phyloP scores from a whole-genome alignment of 1,284 basidiomycete genomes.

The Heterobasidion annosum region DNA sequence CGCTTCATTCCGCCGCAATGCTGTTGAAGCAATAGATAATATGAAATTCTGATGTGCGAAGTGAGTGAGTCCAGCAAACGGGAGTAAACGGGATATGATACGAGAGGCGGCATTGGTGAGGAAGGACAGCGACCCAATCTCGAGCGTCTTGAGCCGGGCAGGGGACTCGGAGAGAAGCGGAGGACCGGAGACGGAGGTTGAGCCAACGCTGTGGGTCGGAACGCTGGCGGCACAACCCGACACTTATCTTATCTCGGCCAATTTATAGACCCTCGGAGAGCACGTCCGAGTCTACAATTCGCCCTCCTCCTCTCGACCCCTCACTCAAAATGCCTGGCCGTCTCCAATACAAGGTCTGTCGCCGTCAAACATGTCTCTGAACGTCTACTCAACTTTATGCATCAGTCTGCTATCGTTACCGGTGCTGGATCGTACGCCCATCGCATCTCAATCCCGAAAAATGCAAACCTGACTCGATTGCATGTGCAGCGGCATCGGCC shows the following conservation, averaged over 20 bases:
- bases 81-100: too few relatives aligned
- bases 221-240: background rate
- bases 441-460: conserved; percentile 1
- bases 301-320: background rate
- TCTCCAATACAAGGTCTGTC: conserved; percentile 56
- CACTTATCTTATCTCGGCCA: background rate
- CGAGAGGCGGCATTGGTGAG: too few relatives aligned
- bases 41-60: too few relatives aligned
- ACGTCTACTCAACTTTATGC: conserved; percentile 6
- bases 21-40: too few relatives aligned
- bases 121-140: too few relatives aligned
- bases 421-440: conserved; percentile 75
- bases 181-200: background rate
- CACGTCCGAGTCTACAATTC: background rate
- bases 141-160: too few relatives aligned
- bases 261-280: background rate
- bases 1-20: too few relatives aligned
- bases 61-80: too few relatives aligned
- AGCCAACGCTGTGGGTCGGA: background rate
- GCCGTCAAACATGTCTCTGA: background rate
- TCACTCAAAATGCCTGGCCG: conserved; percentile 32
- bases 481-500: conserved; percentile 74
- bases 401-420: conserved; percentile 70
- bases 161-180: background rate
- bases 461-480: background rate